Evolutionary conservation across 495 filamentous ascomycete genomes (phyloP).

Genomic region (Tuber aestivum): DNA sequence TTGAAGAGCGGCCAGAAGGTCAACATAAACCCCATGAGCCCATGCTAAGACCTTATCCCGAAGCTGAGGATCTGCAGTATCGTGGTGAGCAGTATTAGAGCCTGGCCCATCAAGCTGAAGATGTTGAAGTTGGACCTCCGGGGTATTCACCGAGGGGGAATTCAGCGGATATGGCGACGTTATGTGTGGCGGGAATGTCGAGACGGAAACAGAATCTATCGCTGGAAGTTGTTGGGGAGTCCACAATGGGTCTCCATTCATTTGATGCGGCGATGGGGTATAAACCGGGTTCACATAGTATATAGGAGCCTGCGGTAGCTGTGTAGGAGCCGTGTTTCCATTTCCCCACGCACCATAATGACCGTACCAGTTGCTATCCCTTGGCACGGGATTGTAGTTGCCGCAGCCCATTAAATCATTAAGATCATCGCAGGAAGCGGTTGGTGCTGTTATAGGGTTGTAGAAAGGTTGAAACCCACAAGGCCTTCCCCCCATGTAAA

Average conservation of each 20-base stretch:
- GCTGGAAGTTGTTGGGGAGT: slow-evolving; percentile 34
- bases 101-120: slow-evolving; percentile 44
- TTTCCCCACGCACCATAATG: slow-evolving; percentile 36
- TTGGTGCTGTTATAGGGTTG: slow-evolving; percentile 39
- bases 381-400: slow-evolving; percentile 35
- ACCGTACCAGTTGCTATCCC: slow-evolving; percentile 39
- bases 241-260: slow-evolving; percentile 29
- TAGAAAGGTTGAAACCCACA: slow-evolving; percentile 40
- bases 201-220: slow-evolving; percentile 28
- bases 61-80: slow-evolving; percentile 55
- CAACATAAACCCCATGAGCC: slow-evolving; percentile 83
- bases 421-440: slow-evolving; percentile 40
- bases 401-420: slow-evolving; percentile 32
- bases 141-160: slow-evolving; percentile 33
- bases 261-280: slow-evolving; percentile 25
- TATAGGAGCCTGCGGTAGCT: slow-evolving; percentile 35
- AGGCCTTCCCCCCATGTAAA: slow-evolving; percentile 23
- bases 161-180: slow-evolving; percentile 30
- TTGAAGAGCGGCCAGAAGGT: slow-evolving; percentile 74
- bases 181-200: slow-evolving; percentile 33
- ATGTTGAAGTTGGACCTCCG: slow-evolving; percentile 44
- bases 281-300: slow-evolving; percentile 32
- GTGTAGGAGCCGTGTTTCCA: slow-evolving; percentile 26
- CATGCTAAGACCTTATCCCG: slow-evolving; percentile 76
- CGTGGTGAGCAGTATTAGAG: slow-evolving; percentile 32